Base-by-base conservation (phyloP, 2,329 filamentous ascomycete genomes). In the Aspergillus sp. region DNA sequence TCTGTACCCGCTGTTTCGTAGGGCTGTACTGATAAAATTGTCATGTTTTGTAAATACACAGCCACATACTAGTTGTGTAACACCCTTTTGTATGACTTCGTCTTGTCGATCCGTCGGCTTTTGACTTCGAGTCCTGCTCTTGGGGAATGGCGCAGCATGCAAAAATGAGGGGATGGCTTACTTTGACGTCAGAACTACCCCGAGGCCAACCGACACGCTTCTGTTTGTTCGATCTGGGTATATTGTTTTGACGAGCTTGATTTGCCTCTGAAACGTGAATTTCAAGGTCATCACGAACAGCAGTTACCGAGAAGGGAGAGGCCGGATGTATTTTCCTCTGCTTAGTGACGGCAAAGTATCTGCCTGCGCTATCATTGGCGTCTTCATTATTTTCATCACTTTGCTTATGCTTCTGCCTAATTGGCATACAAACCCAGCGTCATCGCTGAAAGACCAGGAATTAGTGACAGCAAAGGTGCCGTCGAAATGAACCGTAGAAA, bases 1-100 rank as follows among this genome's bases (percentile, higher is more conserved):
- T 24, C 21, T 31, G 40, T 53, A 41, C 45, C 24, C 23, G 23
- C 27, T 37, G 19, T 37, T 37, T 39, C 51, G 19, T 58, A 58
- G 50, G 56, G 56, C 56, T 58, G 56, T 58, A 58, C 27, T 40
- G 17, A 8, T 39, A 8, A 35, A 7, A 23, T 4, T 21, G 56
- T 58, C n/a, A 49, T 39, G 56, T 58, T 27, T 35, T 50, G 51
- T 45, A 53, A 58, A 41, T 58, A 54, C 56, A 39, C 17, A 37
- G 4, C 11, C 21, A 17, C 23, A 31, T 31, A 31, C 8, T 9
- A 9, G 27, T 9, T 4, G 27, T 31, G 21, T 4, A 11, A 33
- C 41, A 53, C 41, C 4, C 6, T 6, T 9, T 53, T 31, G 43
- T 47, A 40, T 45, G 50, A 24, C 50, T 43, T 52, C 33, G 17